Evolutionary conservation across 2,329 filamentous ascomycete species (phyloP), one percentile per base, ranked within the genome.

Genomic region (Fusarium xylarioides): DNA sequence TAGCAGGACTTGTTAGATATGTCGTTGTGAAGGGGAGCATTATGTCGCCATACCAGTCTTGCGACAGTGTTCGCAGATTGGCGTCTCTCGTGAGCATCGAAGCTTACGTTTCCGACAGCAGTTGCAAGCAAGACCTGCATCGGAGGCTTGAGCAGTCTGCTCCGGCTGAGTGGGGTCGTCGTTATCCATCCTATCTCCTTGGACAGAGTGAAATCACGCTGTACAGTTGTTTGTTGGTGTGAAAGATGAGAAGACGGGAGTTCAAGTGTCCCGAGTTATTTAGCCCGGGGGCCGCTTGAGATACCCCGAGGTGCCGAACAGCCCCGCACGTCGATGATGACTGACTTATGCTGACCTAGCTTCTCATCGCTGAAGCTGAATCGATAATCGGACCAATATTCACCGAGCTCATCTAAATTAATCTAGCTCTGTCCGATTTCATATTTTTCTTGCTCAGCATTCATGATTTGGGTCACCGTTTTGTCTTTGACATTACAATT

Each of bases 31-130:
- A 14, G 38, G 5, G 1, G 5, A 16, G 4, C 7, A 5, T 10
- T 2, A 15, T n/a, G 8, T 18, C 7, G 4, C 37, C 64, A 11
- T 52, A 74, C 72, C 60, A 14, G 71, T 49, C 35, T 56, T 65
- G 6, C 54, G 66, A 12, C 71, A 74, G 40, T 74, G 72, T 8
- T 71, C 68, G 26, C 68, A 74, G 4, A 52, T 60, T 23, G 72
- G 72, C 18, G 63, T 63, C n/a, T 69, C 72, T n/a, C 72, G 58
- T 8, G 71, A 74, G 12, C 72, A 74, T 34, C 67, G 53, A 18
- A 74, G 57, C 42, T 74, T 74, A 21, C 71, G 72, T 34, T 57
- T 68, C 16, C 72, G 64, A 35, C 72, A 74, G 11, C 68, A 70
- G 26, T 72, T 72, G 16, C 71, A 74, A 35, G 63, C 63, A 18